phyloP scores from a whole-genome alignment of 495 filamentous ascomycete species.

The Staphylotrichum tortipilum region DNA sequence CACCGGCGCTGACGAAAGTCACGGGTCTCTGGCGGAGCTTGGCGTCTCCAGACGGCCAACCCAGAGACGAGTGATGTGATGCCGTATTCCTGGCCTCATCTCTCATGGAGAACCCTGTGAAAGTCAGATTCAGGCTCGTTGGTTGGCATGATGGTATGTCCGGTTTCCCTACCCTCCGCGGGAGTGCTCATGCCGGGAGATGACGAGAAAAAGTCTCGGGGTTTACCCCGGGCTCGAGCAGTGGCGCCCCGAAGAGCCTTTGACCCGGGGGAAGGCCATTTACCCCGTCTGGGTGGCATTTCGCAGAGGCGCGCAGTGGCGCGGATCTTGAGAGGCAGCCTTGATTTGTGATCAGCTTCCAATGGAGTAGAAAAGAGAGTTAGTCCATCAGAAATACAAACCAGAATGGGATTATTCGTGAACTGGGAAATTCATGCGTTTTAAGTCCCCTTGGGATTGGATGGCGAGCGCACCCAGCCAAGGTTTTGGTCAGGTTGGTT shows the following conservation, averaged over 20 bases:
- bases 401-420: no score
- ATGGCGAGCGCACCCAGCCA: no score
- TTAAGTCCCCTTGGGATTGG: no score
- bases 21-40: conserved; percentile 48
- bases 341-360: neutral
- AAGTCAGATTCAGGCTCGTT: conserved; percentile 11
- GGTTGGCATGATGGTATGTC: neutral
- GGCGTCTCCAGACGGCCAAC: conserved; percentile 25
- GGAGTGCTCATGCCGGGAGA: neutral
- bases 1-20: conserved; percentile 65
- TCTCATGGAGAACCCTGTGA: conserved; percentile 50
- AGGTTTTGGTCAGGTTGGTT: no score
- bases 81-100: conserved; percentile 75
- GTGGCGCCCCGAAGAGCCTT: conserved; percentile 5
- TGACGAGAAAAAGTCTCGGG: conserved; percentile 2
- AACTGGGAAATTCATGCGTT: no score
- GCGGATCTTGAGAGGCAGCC: neutral
- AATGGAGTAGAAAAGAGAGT: neutral
- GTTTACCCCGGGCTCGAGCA: neutral
- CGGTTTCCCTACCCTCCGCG: conserved; percentile 12
- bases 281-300: conserved; percentile 16
- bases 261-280: conserved; percentile 10
- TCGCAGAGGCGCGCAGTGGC: neutral
- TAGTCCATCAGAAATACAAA: neutral
- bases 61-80: conserved; percentile 37